Evolutionary conservation across 345 rosid species (phyloP).

Genomic region (Citrus reticulata): DNA sequence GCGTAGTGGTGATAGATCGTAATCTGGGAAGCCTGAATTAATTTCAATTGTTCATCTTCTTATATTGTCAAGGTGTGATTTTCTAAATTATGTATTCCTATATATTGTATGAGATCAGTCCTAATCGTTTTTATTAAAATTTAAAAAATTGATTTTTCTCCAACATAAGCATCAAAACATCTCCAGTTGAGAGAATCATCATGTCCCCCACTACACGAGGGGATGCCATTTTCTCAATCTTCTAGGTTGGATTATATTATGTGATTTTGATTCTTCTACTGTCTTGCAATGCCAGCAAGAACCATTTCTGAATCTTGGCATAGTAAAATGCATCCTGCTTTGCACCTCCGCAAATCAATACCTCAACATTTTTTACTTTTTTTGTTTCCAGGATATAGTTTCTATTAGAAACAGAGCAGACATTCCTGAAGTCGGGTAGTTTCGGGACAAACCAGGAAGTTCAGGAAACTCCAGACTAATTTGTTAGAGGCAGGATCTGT

Average conservation of each 20-base stretch:
- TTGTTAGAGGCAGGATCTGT: conserved; percentile 32
- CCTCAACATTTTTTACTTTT: conserved; percentile 35
- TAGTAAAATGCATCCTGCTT: conserved; percentile 34
- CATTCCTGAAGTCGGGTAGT: conserved; percentile 52
- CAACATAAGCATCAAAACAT: conserved; percentile 39
- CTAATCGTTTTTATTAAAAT: no score
- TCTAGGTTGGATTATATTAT: conserved; percentile 47
- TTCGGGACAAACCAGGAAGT: conserved; percentile 54
- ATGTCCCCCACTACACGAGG: conserved; percentile 72
- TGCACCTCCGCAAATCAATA: conserved; percentile 61
- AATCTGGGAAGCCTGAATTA: no score
- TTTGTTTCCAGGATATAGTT: conserved; percentile 5
- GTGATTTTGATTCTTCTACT: conserved; percentile 55
- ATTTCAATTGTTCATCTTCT: no score
- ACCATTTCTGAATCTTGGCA: conserved; percentile 31
- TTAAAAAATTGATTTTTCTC: no score
- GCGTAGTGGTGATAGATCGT: no score
- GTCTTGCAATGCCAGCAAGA: conserved; percentile 47
- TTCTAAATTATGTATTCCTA: no score
- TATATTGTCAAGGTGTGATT: no score
- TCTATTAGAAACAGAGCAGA: conserved; percentile 54
- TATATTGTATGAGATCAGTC: no score
- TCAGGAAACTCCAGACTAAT: conserved; percentile 60
- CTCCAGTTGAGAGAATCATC: conserved; percentile 66
- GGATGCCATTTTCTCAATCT: conserved; percentile 55